These are phyloP conservation scores for Acanthamoeba rhysodes DNA, from an alignment of 208 protist genomes.

Conservation along the genomic window DNA sequence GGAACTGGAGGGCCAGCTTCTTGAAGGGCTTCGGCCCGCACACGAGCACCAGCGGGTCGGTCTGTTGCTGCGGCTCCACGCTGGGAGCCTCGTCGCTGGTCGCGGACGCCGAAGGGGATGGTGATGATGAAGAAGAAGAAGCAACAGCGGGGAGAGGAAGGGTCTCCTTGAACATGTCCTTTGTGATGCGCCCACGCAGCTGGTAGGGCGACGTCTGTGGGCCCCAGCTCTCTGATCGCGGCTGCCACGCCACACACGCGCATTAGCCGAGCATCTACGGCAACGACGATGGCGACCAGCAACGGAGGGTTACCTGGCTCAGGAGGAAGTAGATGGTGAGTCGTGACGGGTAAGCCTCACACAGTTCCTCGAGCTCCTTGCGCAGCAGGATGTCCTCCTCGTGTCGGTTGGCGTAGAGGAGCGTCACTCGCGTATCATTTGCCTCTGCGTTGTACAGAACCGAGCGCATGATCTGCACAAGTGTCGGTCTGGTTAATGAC, in stretches of 20 bases:
- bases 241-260: background rate
- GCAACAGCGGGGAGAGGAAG: background rate
- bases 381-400: slow-evolving; percentile 58
- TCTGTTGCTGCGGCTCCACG: background rate
- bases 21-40: slow-evolving; percentile 62
- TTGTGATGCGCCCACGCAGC: background rate
- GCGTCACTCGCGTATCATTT: background rate
- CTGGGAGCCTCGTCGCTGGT: background rate
- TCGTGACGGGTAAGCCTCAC: background rate
- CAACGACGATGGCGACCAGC: background rate
- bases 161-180: slow-evolving; percentile 32
- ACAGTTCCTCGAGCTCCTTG: slow-evolving; percentile 47
- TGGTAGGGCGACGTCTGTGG: slow-evolving; percentile 50
- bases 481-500: background rate
- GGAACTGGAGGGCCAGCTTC: slow-evolving; percentile 52
- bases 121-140: no score
- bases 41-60: slow-evolving; percentile 29
- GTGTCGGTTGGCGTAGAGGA: slow-evolving; percentile 65
- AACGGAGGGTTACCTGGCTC: slow-evolving; percentile 1
- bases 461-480: slow-evolving; percentile 1
- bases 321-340: slow-evolving; percentile 44
- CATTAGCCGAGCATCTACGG: background rate
- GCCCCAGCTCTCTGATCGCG: slow-evolving; percentile 13
- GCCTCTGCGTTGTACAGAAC: slow-evolving; percentile 45
- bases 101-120: no score